Percentiles rank a stretch among this genome's conserved stretches.
phyloP scores from a whole-genome alignment of 2,329 filamentous ascomycete genomes.

The Venturia oleaginea region DNA sequence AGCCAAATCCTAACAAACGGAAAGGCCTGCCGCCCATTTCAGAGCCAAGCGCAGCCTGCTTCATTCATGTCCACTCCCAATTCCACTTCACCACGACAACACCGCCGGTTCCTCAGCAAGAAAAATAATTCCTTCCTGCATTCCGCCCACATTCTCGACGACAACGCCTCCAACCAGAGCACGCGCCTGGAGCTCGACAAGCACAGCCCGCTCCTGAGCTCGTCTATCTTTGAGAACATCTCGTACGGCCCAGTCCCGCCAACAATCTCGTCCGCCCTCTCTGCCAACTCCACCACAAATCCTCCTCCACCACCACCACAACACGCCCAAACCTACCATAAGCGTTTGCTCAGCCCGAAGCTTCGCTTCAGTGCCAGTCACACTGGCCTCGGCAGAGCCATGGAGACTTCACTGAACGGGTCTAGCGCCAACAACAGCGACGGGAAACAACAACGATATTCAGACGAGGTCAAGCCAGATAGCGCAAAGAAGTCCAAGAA shows the following conservation, averaged over 20 bases:
- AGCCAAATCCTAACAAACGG: neutral
- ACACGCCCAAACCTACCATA: conserved; percentile 37
- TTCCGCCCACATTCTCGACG: neutral
- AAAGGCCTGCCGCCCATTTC: neutral
- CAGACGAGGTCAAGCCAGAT: conserved; percentile 57
- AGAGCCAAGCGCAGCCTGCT: neutral
- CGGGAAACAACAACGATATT: conserved; percentile 50
- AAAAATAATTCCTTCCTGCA: neutral
- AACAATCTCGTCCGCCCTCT: neutral
- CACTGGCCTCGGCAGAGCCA: conserved; percentile 30
- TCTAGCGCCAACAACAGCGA: conserved; percentile 36
- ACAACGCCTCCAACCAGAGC: neutral
- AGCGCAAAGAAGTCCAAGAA: conserved; percentile 63
- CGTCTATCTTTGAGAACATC: neutral
- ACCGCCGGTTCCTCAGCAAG: neutral
- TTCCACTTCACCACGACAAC: neutral
- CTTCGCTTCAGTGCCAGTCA: conserved; percentile 34
- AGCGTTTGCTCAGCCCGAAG: conserved; percentile 44
- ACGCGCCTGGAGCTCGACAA: neutral
- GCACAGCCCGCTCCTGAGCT: neutral
- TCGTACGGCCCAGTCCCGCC: neutral
- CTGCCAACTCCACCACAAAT: neutral
- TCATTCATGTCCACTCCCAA: neutral
- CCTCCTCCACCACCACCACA: neutral
- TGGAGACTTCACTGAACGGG: conserved; percentile 31